Conservation (phyloP, 805 yeast genomes). For the Monosporozyma unispora region DNA sequence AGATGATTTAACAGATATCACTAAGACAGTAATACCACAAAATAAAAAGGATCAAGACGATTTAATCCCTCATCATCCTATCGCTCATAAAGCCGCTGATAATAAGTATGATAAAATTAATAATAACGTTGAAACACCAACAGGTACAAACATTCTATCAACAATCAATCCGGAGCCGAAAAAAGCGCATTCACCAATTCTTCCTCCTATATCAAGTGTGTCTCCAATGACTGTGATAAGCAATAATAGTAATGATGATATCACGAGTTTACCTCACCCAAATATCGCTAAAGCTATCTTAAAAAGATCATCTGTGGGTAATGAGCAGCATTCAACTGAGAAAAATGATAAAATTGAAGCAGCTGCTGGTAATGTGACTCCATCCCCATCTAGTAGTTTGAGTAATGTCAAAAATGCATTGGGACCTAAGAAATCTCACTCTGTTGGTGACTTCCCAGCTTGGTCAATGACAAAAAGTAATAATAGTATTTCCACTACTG, state of each 20-base stretch:
- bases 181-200: background rate
- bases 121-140: background rate
- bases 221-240: background rate
- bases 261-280: background rate
- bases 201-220: background rate
- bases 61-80: background rate
- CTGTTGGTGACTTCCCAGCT: slow-evolving; percentile 10
- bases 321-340: background rate
- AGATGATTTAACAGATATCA: slow-evolving; percentile 22
- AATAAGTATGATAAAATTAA: background rate
- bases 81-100: background rate
- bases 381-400: background rate
- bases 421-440: slow-evolving; percentile 11
- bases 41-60: background rate
- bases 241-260: background rate
- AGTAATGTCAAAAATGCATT: background rate
- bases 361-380: background rate
- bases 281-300: background rate
- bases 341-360: background rate
- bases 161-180: background rate
- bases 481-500: background rate
- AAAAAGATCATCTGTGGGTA: slow-evolving; percentile 1
- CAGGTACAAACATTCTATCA: background rate
- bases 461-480: background rate
- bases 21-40: slow-evolving; percentile 8